Conservation (phyloP, 179 eudicot species). For the Nepenthes alata region DNA sequence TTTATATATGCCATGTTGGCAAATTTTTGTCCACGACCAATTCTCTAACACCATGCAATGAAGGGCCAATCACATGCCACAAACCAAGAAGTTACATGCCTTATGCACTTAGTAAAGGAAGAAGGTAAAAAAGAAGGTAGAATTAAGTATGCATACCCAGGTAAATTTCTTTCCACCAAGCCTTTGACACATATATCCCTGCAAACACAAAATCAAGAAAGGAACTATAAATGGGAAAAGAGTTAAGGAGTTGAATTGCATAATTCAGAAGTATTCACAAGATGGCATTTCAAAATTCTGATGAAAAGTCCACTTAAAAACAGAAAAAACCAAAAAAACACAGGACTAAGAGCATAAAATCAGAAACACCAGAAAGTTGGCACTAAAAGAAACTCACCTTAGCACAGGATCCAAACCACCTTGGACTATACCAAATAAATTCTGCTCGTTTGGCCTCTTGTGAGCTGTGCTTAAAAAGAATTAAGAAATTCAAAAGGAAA, state of each 20-base stretch:
- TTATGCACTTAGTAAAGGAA: neutral
- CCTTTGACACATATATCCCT: slow-evolving; percentile 90
- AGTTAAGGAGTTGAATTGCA: neutral
- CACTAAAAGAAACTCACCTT: slow-evolving; percentile 29
- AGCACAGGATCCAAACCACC: slow-evolving; percentile 85
- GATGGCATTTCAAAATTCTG: neutral
- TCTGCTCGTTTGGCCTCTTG: slow-evolving; percentile 73
- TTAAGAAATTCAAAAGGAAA: slow-evolving; percentile 5
- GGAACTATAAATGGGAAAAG: neutral
- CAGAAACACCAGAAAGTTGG: neutral
- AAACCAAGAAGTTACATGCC: neutral
- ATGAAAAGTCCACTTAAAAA: neutral
- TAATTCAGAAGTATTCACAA: neutral
- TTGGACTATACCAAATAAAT: slow-evolving; percentile 85
- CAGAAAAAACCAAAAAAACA: neutral
- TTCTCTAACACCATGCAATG: too few relatives aligned
- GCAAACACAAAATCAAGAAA: slow-evolving; percentile 10
- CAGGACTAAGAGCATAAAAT: neutral
- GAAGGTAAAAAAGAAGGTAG: neutral
- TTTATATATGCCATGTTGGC: too few relatives aligned
- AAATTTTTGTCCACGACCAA: too few relatives aligned
- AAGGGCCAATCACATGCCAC: too few relatives aligned
- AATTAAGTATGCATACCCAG: slow-evolving; percentile 45
- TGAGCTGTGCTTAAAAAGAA: slow-evolving; percentile 41
- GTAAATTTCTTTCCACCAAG: slow-evolving; percentile 69